Evolutionary conservation across 2,329 filamentous ascomycete genomes (phyloP), one percentile per base, ranked within the genome.

Genomic region (Waltergamsia citrina): DNA sequence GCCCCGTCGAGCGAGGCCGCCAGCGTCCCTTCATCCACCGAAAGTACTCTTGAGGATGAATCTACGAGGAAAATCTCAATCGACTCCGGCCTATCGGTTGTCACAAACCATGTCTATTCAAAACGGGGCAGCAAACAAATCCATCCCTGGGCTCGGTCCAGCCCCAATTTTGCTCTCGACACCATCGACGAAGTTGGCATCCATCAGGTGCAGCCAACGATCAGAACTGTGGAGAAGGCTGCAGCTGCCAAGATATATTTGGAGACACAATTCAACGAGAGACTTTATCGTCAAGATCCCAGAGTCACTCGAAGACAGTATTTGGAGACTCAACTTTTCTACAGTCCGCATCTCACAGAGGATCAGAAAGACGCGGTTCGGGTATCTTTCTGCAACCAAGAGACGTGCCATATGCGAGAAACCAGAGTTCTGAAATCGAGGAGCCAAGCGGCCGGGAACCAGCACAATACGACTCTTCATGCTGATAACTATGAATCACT

Each of bases 171-270:
- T 22, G 46, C 47, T 7, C 39, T 61, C 20, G 50, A 47, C 15
- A 60, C 56, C 21, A 60, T 61, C 16, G 49, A 53, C 8, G 57
- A 60, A 33, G 41, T 43, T n/a, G 39, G 43, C 4, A 35, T 42
- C 2, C 37, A 49, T 22, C 42, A 42, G 8, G 40, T 46, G 8
- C 45, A 44, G 22, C 59, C 60, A 4, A 60, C 60, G 1, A 49
- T 62, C 9, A 29, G 46, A 18, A 94, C 87, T 0, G 80, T 86
- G 1, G 90, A 96, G 58, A 77, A 73, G 39, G 74, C 80, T 3
- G 78, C 86, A 0, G 81, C 85, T 1, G 81, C 85, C 28, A 95
- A 94, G 53, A 75, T 93, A 15, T 93, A 78, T 46, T 69, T 96
- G 8, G 92, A 96, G 54, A 85, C 78, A 0, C 75, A 88, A 47